Base-by-base conservation (phyloP, 2,329 filamentous ascomycete species). In the Penicillium sp. region DNA sequence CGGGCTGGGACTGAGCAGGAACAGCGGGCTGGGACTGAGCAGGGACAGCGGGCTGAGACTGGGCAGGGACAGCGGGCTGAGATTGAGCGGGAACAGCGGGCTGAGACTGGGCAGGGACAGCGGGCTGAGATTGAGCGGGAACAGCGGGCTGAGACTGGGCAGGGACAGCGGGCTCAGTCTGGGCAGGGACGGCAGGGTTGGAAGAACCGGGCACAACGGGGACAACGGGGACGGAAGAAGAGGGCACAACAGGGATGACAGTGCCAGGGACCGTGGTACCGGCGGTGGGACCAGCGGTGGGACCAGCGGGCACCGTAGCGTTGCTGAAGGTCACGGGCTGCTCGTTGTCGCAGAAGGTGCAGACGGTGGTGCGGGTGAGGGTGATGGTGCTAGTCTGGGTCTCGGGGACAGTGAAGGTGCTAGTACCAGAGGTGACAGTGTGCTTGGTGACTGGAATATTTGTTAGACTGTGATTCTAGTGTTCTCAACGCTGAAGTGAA, bases 351-450 rank as follows among this genome's bases (percentile, higher is more conserved):
- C 50, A 60, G 49, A 33, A 16, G 28, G 52, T 55, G 54, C 52
- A 55, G 44, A 60, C 60, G 25, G 57, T 62, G 41, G 63, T 66
- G 50, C 54, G 58, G 46, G 59, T 62, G 33, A 63, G 41, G 8
- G 65, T 69, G 46, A 67, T 54, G 44, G 60, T 25, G 22, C 22
- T 25, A 8, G 22, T 25, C 22, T 25, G 22, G 22, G 22, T 25
- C 22, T 25, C 22, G 3, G 22, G 22, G 22, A 25, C 22, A 8
- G 22, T 25, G 22, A 25, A 25, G 22, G 22, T 25, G 22, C 22
- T 25, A 30, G 54, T 61, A 31, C 66, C 66, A 53, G 61, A 60
- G 53, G 64, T 66, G 52, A 65, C 53, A 41, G 56, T 51, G 18
- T 64, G 58, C 14, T 56, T 55, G 48, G 64, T 62, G 45, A 67